phyloP scores from a whole-genome alignment of 805 yeast species.

The Kluyveromyces dobzhanskii region DNA sequence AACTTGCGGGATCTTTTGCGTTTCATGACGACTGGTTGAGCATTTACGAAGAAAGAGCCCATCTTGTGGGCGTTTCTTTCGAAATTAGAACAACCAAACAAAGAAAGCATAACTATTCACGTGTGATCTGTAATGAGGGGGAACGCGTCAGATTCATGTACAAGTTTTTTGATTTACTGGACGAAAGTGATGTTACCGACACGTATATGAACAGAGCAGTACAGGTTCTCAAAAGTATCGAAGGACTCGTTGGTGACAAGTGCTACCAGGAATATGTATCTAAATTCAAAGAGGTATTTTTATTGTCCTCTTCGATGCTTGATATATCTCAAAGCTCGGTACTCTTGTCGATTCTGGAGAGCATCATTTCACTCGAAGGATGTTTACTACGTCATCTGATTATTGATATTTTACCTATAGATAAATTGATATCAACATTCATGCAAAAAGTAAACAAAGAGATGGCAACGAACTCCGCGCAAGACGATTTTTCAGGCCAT shows the following conservation, averaged over 20 bases:
- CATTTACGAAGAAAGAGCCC: slow-evolving; percentile 11
- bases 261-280: not conserved
- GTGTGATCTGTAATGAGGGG: slow-evolving; percentile 1
- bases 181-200: not conserved
- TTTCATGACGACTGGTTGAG: slow-evolving; percentile 8
- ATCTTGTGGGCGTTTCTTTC: slow-evolving; percentile 8
- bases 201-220: not conserved
- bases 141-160: slow-evolving; percentile 3
- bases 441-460: not conserved
- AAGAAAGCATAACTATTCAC: not conserved
- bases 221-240: not conserved
- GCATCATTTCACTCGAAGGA: not conserved
- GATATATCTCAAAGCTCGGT: not conserved
- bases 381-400: not conserved
- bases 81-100: not conserved
- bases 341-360: not conserved
- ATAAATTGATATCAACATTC: not conserved
- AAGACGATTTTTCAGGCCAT: too few species aligned
- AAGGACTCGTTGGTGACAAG: not conserved
- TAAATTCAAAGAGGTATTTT: not conserved
- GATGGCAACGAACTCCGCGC: not conserved
- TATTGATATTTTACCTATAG: not conserved
- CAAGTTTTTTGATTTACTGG: slow-evolving; percentile 6
- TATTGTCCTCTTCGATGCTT: not conserved
- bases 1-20: not conserved